These are phyloP conservation scores for Lactifluus hygrophoroides DNA, from an alignment of 768 basidiomycete genomes.

Conservation along the genomic window DNA sequence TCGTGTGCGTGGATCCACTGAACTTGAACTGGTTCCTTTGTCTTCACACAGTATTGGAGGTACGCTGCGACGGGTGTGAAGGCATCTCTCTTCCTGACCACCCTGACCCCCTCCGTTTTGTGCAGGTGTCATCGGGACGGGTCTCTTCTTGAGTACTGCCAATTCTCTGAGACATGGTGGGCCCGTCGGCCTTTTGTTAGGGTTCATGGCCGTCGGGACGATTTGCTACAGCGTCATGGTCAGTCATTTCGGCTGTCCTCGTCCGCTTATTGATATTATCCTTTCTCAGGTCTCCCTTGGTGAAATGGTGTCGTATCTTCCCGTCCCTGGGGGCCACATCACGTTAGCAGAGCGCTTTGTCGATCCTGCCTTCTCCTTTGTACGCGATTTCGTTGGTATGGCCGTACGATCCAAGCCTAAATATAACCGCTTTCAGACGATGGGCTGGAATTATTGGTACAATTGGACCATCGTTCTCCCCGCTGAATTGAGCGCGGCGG, in stretches of 20 bases:
- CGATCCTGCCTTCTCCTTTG: slow-evolving; percentile 61
- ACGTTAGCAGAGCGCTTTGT: slow-evolving; percentile 77
- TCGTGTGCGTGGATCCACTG: not conserved
- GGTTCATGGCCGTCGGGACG: slow-evolving; percentile 55
- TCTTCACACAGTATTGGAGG: slow-evolving; percentile 28
- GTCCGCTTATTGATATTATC: not conserved
- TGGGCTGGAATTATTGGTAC: slow-evolving; percentile 48
- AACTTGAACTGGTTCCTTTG: slow-evolving; percentile 5
- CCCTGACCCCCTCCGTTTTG: not conserved
- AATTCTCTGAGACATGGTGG: slow-evolving; percentile 46
- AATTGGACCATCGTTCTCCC: slow-evolving; percentile 62
- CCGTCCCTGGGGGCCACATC: slow-evolving; percentile 75
- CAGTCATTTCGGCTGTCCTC: slow-evolving; percentile 8
- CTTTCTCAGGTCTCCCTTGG: slow-evolving; percentile 50
- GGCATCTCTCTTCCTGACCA: too few relatives aligned
- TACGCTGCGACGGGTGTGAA: not conserved
- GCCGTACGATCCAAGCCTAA: too few relatives aligned
- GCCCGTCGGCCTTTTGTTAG: slow-evolving; percentile 67
- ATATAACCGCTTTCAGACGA: slow-evolving; percentile 20
- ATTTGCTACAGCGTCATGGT: slow-evolving; percentile 72
- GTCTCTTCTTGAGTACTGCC: slow-evolving; percentile 37
- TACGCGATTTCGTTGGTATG: not conserved
- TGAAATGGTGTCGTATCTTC: slow-evolving; percentile 72
- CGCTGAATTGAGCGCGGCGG: slow-evolving; percentile 65
- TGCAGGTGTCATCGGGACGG: slow-evolving; percentile 36